Evolutionary conservation across 805 yeast genomes (phyloP), one percentile per base, ranked within the genome.

Genomic region (Hanseniaspora jakobsenii): DNA sequence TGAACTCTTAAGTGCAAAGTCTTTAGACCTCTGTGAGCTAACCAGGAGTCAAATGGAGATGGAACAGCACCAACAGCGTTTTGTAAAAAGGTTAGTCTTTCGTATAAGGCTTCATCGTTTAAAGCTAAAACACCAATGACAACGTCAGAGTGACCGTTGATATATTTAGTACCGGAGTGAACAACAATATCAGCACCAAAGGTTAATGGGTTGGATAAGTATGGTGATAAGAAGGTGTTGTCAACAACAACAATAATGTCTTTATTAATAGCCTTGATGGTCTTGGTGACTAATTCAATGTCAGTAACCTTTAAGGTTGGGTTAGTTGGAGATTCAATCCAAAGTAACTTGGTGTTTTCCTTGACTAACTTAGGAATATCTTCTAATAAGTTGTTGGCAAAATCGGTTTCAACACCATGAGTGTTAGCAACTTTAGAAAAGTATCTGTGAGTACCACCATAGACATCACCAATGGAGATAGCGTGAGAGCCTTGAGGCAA

Each of bases 71-170:
- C 95, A 55, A 81, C 69, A 51, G 94, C 93, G 56, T 83, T 83
- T 64, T 84, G 94, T 62, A 83, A 70, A 68, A 81, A 83, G 49
- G 81, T 70, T 63, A 78, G 70, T 56, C 69, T 67, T 53, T 77
- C 77, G 64, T 75, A 75, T 55, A 81, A 64, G 40, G 58, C 67
- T 47, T 72, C 77, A 54, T 63, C 62, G 69, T 76, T 81, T 52
- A 84, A 75, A 43, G 81, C 85, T 50, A 81, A 73, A 44, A 81
- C 77, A 55, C 95, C 95, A 68, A 83, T 73, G 41, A 84, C 91
- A 18, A 84, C 94, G 59, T 84, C 94, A 21, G 93, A 81, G 66
- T 84, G 95, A 52, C 95, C 95, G 58, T 83, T 84, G 65, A 84
- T 77, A 69, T 81, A 85, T 65, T 84, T 84, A 57, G 95, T 82